Percentiles rank a stretch among this genome's conserved stretches.
Conservation (phyloP, 345 rosid genomes). For the Corchorus olitorius region DNA sequence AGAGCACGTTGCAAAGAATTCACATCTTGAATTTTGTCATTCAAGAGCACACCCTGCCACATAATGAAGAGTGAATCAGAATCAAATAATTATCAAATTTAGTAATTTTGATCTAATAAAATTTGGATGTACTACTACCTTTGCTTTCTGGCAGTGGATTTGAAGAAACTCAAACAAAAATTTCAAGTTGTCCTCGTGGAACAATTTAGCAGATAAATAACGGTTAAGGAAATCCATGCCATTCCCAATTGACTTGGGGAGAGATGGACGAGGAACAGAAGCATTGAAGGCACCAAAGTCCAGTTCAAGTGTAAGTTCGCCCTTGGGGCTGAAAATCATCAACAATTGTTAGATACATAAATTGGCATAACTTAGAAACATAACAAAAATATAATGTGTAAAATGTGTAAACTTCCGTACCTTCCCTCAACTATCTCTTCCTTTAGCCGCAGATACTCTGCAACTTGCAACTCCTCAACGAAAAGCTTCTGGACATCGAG, state of each 20-base stretch:
- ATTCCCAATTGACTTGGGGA: slow-evolving; percentile 79
- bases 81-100: no score
- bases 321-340: slow-evolving; percentile 54
- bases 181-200: slow-evolving; percentile 83
- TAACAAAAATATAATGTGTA: background rate
- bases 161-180: slow-evolving; percentile 80
- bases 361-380: background rate
- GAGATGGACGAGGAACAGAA: slow-evolving; percentile 81
- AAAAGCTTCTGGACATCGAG: slow-evolving; percentile 71
- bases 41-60: slow-evolving; percentile 75
- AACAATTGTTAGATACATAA: background rate
- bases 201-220: slow-evolving; percentile 88
- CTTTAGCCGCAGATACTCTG: slow-evolving; percentile 85
- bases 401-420: slow-evolving; percentile 41
- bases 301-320: slow-evolving; percentile 79
- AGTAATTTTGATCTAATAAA: background rate
- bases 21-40: slow-evolving; percentile 64
- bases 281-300: slow-evolving; percentile 90
- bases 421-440: slow-evolving; percentile 84
- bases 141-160: slow-evolving; percentile 78
- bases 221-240: slow-evolving; percentile 98
- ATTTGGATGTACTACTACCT: slow-evolving; percentile 51
- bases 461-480: slow-evolving; percentile 65
- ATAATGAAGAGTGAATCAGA: slow-evolving; percentile 5
- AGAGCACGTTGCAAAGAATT: slow-evolving; percentile 63